A percentile compares a stretch with the other conserved stretches of the same genome.
Evolutionary conservation across 2,329 filamentous ascomycete genomes (phyloP).

Genomic region (Exutisphaerella laricina): DNA sequence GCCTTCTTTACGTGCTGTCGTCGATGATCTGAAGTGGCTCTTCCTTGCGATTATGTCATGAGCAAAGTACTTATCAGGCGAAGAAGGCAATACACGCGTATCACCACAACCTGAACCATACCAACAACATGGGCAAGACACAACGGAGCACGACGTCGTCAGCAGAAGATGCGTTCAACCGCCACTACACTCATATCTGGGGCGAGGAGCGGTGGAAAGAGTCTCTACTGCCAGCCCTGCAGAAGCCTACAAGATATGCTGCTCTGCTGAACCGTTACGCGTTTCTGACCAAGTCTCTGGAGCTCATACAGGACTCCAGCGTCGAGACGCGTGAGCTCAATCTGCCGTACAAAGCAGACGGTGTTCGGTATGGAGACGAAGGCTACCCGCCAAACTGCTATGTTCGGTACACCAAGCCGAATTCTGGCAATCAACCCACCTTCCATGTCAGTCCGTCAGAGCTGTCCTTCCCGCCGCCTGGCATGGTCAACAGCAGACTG

Average conservation of each 20-base stretch:
- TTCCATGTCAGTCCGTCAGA: background rate
- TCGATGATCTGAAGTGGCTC: too few species aligned
- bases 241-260: slow-evolving; percentile 23
- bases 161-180: slow-evolving; percentile 28
- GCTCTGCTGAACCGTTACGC: slow-evolving; percentile 29
- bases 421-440: background rate
- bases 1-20: too few species aligned
- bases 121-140: slow-evolving; percentile 23
- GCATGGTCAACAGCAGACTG: slow-evolving; percentile 10
- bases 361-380: background rate
- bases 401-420: slow-evolving; percentile 8
- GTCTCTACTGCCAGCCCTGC: slow-evolving; percentile 26
- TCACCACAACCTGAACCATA: too few species aligned
- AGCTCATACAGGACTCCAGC: slow-evolving; percentile 12
- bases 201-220: slow-evolving; percentile 28
- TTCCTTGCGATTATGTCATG: too few species aligned
- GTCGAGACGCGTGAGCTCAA: slow-evolving; percentile 9
- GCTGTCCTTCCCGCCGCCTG: slow-evolving; percentile 23
- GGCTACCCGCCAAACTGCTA: slow-evolving; percentile 8
- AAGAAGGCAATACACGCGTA: too few species aligned
- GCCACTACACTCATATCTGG: slow-evolving; percentile 29
- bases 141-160: slow-evolving; percentile 19
- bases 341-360: slow-evolving; percentile 3
- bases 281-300: slow-evolving; percentile 11
- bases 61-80: too few species aligned